Conservation (phyloP, 805 yeast genomes). For the Spathaspora passalidarum region DNA sequence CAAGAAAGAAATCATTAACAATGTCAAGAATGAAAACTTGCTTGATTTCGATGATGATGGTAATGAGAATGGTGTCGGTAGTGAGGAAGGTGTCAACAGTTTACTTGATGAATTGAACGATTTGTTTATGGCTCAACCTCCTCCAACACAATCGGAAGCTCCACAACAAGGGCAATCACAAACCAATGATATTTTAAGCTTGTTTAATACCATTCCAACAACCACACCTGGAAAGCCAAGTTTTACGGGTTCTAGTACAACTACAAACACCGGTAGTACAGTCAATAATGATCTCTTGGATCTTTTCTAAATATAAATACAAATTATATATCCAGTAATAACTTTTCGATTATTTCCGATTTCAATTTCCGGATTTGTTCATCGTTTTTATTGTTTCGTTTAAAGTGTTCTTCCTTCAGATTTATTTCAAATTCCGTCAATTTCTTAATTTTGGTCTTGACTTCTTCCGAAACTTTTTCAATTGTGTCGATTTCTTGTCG, state of each 20-base stretch:
- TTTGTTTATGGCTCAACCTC: constrained; percentile 47
- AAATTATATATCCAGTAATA: constrained; percentile 6
- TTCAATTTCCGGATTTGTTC: constrained; percentile 4
- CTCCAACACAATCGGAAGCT: constrained; percentile 12
- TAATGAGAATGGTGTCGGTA: constrained; percentile 12
- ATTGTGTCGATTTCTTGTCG: constrained; percentile 49
- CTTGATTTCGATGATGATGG: constrained; percentile 80
- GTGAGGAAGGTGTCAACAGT: constrained; percentile 23
- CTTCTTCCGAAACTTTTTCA: constrained; percentile 35
- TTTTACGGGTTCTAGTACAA: not conserved
- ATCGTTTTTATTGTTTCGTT: constrained; percentile 1
- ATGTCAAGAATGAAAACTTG: constrained; percentile 71
- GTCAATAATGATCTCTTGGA: constrained; percentile 35
- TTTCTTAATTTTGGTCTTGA: constrained; percentile 33
- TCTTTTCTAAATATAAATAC: constrained; percentile 22
- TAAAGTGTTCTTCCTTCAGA: not conserved
- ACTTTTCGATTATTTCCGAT: constrained; percentile 10
- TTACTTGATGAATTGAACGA: constrained; percentile 75
- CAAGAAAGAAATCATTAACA: constrained; percentile 64
- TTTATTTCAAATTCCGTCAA: constrained; percentile 13
- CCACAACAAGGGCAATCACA: constrained; percentile 6
- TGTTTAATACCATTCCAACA: constrained; percentile 30
- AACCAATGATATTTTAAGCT: constrained; percentile 44
- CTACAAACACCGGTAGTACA: not conserved
- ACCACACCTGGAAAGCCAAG: not conserved